Evolutionary conservation across 2,329 filamentous ascomycete species (phyloP).

Genomic region (Alternaria panax): DNA sequence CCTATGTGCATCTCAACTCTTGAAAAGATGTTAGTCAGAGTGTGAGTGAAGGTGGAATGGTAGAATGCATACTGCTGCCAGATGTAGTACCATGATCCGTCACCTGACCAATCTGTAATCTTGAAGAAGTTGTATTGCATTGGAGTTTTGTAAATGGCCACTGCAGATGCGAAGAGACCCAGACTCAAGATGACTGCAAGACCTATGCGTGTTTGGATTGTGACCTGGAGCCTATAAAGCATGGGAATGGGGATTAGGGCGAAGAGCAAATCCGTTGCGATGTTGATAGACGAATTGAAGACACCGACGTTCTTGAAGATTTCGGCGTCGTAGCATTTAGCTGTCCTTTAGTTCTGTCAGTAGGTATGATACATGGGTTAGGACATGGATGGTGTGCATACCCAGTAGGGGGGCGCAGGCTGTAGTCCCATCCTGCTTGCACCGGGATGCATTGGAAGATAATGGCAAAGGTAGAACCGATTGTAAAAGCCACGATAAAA

Average conservation of each 20-base stretch:
- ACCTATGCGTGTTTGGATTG: slow-evolving; percentile 50
- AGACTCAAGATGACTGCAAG: slow-evolving; percentile 45
- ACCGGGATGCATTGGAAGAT: slow-evolving; percentile 50
- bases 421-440: slow-evolving; percentile 53
- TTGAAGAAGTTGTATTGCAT: slow-evolving; percentile 41
- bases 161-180: slow-evolving; percentile 47
- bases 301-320: slow-evolving; percentile 57
- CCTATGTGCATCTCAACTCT: slow-evolving; percentile 44
- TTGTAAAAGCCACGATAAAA: slow-evolving; percentile 34
- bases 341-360: slow-evolving; percentile 17
- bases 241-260: slow-evolving; percentile 54
- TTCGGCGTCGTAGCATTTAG: slow-evolving; percentile 42
- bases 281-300: slow-evolving; percentile 55
- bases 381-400: neutral
- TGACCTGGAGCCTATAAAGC: slow-evolving; percentile 53
- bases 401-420: slow-evolving; percentile 30
- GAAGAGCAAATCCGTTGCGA: slow-evolving; percentile 51
- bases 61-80: slow-evolving; percentile 31
- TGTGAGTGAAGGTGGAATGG: neutral
- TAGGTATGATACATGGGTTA: no score
- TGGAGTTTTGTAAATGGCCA: slow-evolving; percentile 32
- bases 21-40: slow-evolving; percentile 4
- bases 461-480: slow-evolving; percentile 33
- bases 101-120: slow-evolving; percentile 36
- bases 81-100: slow-evolving; percentile 36